Conservation (phyloP, 345 rosid genomes). For the Citrus hindsii region DNA sequence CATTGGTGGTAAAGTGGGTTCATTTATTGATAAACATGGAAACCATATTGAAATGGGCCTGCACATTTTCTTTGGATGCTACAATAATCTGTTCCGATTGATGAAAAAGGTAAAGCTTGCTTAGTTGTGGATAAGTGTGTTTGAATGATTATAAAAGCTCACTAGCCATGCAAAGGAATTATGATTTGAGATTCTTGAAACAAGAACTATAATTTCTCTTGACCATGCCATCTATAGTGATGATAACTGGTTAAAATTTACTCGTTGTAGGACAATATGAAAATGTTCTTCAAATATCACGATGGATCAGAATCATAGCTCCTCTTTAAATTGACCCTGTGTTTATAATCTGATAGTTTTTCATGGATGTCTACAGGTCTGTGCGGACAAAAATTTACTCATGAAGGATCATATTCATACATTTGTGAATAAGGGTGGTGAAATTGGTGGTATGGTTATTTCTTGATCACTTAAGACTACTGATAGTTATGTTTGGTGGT, state of each 20-base stretch:
- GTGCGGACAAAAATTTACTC: constrained; percentile 85
- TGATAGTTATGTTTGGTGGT: not conserved
- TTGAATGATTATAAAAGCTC: not conserved
- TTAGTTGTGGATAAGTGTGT: not conserved
- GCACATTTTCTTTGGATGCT: too few relatives aligned
- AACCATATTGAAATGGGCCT: constrained; percentile 96
- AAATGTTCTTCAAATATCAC: not conserved
- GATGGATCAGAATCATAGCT: not conserved
- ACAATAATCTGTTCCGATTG: too few relatives aligned
- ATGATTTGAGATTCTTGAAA: not conserved
- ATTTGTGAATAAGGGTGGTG: constrained; percentile 86
- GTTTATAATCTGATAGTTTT: constrained; percentile 14
- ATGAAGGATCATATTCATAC: constrained; percentile 97
- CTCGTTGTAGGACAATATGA: not conserved
- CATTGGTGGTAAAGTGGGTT: constrained; percentile 99
- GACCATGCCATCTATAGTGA: not conserved
- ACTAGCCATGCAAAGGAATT: not conserved
- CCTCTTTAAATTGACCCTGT: not conserved
- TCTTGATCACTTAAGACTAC: constrained; percentile 4
- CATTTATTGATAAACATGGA: constrained; percentile 65
- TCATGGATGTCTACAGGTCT: constrained; percentile 49
- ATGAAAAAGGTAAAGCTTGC: not conserved
- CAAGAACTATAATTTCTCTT: not conserved
- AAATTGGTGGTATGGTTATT: constrained; percentile 65
- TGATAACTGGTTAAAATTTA: not conserved